These are phyloP conservation scores for Ophiostoma perfectum DNA, from an alignment of 2,329 filamentous ascomycete species.

Conservation along the genomic window DNA sequence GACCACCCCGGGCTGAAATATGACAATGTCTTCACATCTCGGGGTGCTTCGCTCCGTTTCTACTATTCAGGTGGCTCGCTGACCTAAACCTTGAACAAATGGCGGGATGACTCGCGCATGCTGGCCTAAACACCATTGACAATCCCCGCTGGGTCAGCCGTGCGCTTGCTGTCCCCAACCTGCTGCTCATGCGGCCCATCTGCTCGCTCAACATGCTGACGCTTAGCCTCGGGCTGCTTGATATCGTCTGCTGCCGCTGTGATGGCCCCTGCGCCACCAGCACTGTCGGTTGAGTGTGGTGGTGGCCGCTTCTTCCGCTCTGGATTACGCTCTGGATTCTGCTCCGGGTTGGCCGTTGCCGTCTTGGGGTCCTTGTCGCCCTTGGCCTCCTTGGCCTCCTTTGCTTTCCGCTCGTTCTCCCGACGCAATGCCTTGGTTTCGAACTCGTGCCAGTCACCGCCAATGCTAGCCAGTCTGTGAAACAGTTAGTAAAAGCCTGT, in stretches of 20 bases:
- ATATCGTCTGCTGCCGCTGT: background rate
- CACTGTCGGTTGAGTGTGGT: constrained; percentile 21
- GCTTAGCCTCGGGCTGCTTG: background rate
- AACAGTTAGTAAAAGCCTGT: background rate
- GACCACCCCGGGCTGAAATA: too few relatives aligned
- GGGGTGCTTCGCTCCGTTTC: too few relatives aligned
- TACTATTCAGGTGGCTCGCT: too few relatives aligned
- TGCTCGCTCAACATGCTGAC: background rate
- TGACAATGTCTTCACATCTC: too few relatives aligned
- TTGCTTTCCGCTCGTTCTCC: constrained; percentile 68
- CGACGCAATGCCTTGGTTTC: constrained; percentile 92
- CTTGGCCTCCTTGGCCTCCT: constrained; percentile 37
- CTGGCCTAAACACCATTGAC: background rate
- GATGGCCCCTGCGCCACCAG: constrained; percentile 5
- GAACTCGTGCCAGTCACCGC: constrained; percentile 98
- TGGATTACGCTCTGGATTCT: background rate
- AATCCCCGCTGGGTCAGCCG: background rate
- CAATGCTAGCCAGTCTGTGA: constrained; percentile 65
- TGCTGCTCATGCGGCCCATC: background rate
- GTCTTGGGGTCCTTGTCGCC: background rate
- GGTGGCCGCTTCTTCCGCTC: constrained; percentile 28
- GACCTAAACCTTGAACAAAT: too few relatives aligned
- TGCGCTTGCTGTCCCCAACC: background rate
- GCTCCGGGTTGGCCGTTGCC: background rate
- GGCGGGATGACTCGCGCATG: too few relatives aligned